Percentiles rank a stretch among this genome's conserved stretches.
Conservation (phyloP, 2,329 filamentous ascomycete species). For the Endothia cerciana region DNA sequence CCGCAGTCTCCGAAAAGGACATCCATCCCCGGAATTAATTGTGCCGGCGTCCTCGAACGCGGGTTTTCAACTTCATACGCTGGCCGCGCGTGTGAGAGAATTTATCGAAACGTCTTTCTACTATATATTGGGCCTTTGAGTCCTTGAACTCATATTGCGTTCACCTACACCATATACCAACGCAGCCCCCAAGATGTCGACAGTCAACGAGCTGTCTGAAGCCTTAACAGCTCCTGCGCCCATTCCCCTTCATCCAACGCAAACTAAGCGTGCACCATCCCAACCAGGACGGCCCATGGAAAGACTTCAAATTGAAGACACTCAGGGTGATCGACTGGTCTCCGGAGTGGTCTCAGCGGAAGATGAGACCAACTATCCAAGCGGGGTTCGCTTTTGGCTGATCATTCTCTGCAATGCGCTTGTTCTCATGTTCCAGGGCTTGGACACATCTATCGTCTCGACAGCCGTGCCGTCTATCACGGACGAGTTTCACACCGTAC, state of each 20-base stretch:
- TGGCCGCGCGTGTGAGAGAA: background rate
- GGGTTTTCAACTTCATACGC: background rate
- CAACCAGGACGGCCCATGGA: conserved; percentile 14
- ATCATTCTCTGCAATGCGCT: conserved; percentile 22
- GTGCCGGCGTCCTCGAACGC: too few species aligned
- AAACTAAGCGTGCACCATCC: background rate
- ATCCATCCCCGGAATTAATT: too few species aligned
- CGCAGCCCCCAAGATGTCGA: background rate
- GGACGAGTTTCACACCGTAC: conserved; percentile 27
- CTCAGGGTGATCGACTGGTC: background rate
- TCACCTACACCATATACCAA: background rate
- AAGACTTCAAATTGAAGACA: background rate
- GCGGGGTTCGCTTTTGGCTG: conserved; percentile 24
- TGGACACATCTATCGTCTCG: conserved; percentile 24
- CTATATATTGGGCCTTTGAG: background rate
- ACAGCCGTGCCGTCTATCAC: conserved; percentile 28
- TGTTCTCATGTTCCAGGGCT: conserved; percentile 20
- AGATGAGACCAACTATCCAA: conserved; percentile 23
- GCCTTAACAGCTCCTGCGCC: background rate
- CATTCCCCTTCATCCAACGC: background rate
- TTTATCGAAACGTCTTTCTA: background rate
- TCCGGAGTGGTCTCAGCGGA: conserved; percentile 12
- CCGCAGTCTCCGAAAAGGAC: too few species aligned
- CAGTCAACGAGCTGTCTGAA: background rate
- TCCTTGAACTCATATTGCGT: background rate